phyloP scores from a whole-genome alignment of 306 rosid genomes.

The Cucurbita argyrosperma region DNA sequence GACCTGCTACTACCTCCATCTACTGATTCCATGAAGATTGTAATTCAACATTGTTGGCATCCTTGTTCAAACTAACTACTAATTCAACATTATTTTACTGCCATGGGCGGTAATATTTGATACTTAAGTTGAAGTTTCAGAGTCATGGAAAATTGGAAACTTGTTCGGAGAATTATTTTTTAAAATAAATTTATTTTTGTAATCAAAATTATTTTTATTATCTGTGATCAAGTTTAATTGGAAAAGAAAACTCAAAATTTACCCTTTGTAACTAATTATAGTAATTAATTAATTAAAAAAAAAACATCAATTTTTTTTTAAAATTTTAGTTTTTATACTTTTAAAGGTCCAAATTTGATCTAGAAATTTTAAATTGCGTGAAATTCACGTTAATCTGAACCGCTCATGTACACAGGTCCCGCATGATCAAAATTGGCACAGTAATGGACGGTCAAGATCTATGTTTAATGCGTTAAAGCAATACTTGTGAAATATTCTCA shows the following conservation, averaged over 20 bases:
- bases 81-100: background rate
- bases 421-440: no score
- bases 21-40: background rate
- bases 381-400: background rate
- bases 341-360: no score
- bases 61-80: background rate
- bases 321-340: no score
- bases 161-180: background rate
- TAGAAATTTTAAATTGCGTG: background rate
- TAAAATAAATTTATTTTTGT: background rate
- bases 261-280: background rate
- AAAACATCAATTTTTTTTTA: no score
- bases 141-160: background rate
- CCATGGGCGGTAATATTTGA: background rate
- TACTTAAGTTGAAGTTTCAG: background rate
- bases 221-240: background rate
- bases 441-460: background rate
- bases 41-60: background rate
- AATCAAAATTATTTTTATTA: background rate
- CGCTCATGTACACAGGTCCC: background rate
- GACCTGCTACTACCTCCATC: background rate
- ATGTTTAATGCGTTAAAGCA: background rate
- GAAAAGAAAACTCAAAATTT: background rate
- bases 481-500: no score
- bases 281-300: no score